Evolutionary conservation across 352 stramenopile genomes (phyloP), one percentile per base, ranked within the genome.

Genomic region (Pythium apleroticum): DNA sequence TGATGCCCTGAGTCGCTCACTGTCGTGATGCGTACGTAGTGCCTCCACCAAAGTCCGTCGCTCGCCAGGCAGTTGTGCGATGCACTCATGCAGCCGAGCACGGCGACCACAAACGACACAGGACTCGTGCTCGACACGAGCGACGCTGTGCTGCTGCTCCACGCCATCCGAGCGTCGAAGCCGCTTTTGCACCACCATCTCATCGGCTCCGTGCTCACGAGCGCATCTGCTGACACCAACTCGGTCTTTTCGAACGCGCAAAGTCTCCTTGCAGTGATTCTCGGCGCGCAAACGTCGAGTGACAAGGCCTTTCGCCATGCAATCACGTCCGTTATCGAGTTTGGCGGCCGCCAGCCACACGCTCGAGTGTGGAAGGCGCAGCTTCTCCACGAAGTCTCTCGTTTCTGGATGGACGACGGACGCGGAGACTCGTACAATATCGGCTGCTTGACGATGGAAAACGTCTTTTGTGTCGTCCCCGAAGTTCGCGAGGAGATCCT

Each of bases 301-400:
- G 45, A 25, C 31, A 64, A 63, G 19, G 17, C 25, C 0, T 2
- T 72, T 22, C 58, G 30, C 11, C 60, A 68, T 17, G n/a, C 15
- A 11, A 20, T 69, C 10, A 56, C 31, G 19, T 56, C 76, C 4
- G 50, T 90, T 19, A 57, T 92, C 6, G 78, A 74, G 65, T 90
- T 92, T 24, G 78, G 81, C n/a, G 81, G 85, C 22, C 86, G 76
- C 22, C 81, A 89, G 30, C 74, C 83, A 20, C 77, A 93, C 56
- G 68, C 76, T n/a, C 78, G 76, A 0, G 73, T 89, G 60, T 95
- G 84, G 84, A 95, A 95, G 68, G 84, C 82, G 4, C 57, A 88
- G 35, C 54, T 95, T 30, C 68, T 95, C 52, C 84, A 92, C 68
- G 82, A 95, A 60, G 72, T 91, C 27, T 72, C 79, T 33, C 73